Conservation (phyloP, 2,329 filamentous ascomycete species). For the Pseudocercospora eumusae region DNA sequence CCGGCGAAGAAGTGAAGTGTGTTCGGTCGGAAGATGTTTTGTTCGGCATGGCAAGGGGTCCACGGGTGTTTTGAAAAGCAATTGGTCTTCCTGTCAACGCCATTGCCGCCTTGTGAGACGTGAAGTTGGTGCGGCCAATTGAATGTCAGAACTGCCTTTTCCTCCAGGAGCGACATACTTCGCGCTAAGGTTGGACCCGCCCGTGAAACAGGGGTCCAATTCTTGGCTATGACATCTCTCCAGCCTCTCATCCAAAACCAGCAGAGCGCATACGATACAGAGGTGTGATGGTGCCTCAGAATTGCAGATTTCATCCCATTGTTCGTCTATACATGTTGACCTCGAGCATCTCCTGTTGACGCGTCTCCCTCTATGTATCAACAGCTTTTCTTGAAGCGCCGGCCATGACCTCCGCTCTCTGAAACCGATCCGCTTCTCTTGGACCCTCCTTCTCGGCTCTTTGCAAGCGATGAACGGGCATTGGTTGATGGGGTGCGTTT, state of each 20-base stretch:
- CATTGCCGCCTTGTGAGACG: slow-evolving; percentile 9
- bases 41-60: slow-evolving; percentile 17
- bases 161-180: slow-evolving; percentile 1
- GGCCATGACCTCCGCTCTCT: not conserved
- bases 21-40: slow-evolving; percentile 9
- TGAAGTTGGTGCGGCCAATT: slow-evolving; percentile 20
- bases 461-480: not conserved
- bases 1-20: slow-evolving; percentile 11
- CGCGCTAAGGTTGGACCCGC: not conserved
- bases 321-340: not conserved
- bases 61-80: slow-evolving; percentile 17
- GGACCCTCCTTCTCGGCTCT: not conserved
- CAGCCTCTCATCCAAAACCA: slow-evolving; percentile 7
- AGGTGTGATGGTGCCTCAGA: slow-evolving; percentile 5
- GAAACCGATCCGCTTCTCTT: not conserved
- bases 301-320: not conserved
- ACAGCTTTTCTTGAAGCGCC: slow-evolving; percentile 1
- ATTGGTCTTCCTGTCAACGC: slow-evolving; percentile 4
- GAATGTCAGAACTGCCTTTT: not conserved
- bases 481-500: not conserved
- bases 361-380: no score
- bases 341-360: not conserved
- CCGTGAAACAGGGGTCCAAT: not conserved
- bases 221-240: not conserved
- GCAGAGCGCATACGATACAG: not conserved